Conservation (phyloP, 345 rosid species). For the Raphanus raphanistrum region DNA sequence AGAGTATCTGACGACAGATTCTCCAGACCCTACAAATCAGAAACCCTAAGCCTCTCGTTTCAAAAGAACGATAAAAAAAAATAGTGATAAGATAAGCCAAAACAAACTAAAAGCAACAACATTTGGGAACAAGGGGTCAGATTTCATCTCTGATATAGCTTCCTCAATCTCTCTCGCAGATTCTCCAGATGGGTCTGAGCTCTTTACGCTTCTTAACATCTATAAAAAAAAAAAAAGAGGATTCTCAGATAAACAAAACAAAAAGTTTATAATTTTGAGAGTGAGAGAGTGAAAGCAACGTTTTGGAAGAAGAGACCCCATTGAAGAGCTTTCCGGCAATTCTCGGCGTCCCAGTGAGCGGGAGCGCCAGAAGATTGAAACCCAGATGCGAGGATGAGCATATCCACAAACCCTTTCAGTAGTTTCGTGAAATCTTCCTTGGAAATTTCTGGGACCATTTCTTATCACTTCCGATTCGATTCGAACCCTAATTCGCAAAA, state of each 20-base stretch:
- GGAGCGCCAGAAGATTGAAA: slow-evolving; percentile 70
- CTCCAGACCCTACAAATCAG: slow-evolving; percentile 61
- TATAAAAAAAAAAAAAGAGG: neutral
- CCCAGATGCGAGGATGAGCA: slow-evolving; percentile 75
- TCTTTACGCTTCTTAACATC: slow-evolving; percentile 49
- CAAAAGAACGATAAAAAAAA: neutral
- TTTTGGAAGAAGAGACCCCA: slow-evolving; percentile 82
- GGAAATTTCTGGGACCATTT: slow-evolving; percentile 63
- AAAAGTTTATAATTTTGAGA: neutral
- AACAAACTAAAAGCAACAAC: slow-evolving; percentile 35
- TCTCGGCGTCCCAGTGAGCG: slow-evolving; percentile 65
- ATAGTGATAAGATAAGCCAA: neutral
- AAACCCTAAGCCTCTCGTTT: neutral
- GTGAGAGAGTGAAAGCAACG: slow-evolving; percentile 37
- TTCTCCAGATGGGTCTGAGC: slow-evolving; percentile 47
- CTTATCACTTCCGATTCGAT: neutral
- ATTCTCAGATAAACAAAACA: neutral
- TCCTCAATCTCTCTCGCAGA: slow-evolving; percentile 63
- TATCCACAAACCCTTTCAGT: slow-evolving; percentile 73
- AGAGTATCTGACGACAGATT: slow-evolving; percentile 60
- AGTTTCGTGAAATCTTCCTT: slow-evolving; percentile 58
- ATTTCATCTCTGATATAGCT: slow-evolving; percentile 51
- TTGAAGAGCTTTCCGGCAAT: slow-evolving; percentile 61
- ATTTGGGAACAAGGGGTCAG: slow-evolving; percentile 73
- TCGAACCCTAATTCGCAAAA: slow-evolving; percentile 5